Evolutionary conservation across 208 protist genomes (phyloP), one percentile per base, ranked within the genome.

Genomic region (Acanthamoeba culbertsoni): DNA sequence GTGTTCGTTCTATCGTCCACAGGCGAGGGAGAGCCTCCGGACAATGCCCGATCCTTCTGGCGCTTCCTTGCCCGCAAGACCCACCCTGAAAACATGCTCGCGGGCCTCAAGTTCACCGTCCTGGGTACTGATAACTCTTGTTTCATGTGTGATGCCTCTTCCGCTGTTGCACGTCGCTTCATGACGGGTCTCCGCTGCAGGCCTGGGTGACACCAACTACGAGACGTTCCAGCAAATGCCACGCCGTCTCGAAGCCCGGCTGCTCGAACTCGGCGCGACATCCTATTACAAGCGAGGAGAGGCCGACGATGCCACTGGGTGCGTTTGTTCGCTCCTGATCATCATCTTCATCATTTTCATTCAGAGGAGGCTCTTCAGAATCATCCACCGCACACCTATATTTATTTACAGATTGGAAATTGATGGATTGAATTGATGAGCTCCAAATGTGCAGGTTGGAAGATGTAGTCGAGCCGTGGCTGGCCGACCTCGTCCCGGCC

Each of bases 131-230:
- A 42, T 48, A 4, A 28, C 35, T 33, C 31, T 62, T 45, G 10
- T 26, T 37, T 75, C 68, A 51, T 48, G 7, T 43, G 23, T 59
- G 51, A 59, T 59, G 14, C 51, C 68, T 7, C 35, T 75, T 26
- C 3, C 35, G 3, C 43, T 86, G 12, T 5, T 12, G 28, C 28
- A 55, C 28, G n/a, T 5, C 55, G 2, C 10, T 28, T 37, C 16
- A 33, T 31, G 16, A 62, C 5, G 1, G 31, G 2, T 63, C 18
- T 20, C 6, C 48, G 68, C 1, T 7, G 43, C 51, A 88, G 77
- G 77, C 2, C 43, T 88, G 48, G 77, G 77, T 40, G 77, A 88
- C 77, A 88, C 77, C 42, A 88, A 88, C 46, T 88, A 88, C 48
- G 77, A 88, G 48, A 88, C 77, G 14, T 88, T 40, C 46, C 77